Evolutionary conservation across 2,329 filamentous ascomycete genomes (phyloP).

Genomic region (Scytalidium sp.): DNA sequence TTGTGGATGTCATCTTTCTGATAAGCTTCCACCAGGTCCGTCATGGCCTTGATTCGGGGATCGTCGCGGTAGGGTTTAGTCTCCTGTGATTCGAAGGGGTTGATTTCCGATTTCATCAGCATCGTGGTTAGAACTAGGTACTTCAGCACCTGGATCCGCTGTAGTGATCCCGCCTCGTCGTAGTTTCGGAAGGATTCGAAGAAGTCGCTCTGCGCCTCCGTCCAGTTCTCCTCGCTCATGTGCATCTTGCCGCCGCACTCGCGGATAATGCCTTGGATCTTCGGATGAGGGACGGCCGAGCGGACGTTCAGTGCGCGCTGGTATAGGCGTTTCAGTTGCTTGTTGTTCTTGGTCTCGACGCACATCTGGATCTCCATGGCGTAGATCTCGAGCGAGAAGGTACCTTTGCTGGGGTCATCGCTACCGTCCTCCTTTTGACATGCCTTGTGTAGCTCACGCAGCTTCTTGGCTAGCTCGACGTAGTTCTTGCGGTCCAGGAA

Average conservation of each 20-base stretch:
- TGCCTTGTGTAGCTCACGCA: conserved; percentile 82
- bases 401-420: conserved; percentile 93
- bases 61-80: conserved; percentile 98
- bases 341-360: conserved; percentile 94
- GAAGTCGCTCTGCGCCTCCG: conserved; percentile 94
- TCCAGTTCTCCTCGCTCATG: conserved; percentile 99
- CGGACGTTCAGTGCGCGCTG: conserved; percentile 87
- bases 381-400: conserved; percentile 93
- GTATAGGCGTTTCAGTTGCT: conserved; percentile 90
- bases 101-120: conserved; percentile 98
- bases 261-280: conserved; percentile 98
- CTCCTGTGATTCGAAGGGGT: conserved; percentile 97
- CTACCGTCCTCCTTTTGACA: conserved; percentile 85
- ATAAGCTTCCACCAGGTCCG: conserved; percentile 92
- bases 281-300: conserved; percentile 96
- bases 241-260: conserved; percentile 99
- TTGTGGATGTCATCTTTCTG: conserved; percentile 90
- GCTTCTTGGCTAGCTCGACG: conserved; percentile 71
- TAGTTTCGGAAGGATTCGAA: conserved; percentile 99
- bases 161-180: conserved; percentile 93
- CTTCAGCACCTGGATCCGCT: conserved; percentile 95
- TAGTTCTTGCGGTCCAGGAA: conserved; percentile 93
- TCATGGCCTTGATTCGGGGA: conserved; percentile 94
- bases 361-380: conserved; percentile 99
- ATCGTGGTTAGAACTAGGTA: conserved; percentile 96